Percentiles rank a stretch among this genome's conserved stretches.
phyloP scores from a whole-genome alignment of 805 yeast species.

The Candida sonorensis region DNA sequence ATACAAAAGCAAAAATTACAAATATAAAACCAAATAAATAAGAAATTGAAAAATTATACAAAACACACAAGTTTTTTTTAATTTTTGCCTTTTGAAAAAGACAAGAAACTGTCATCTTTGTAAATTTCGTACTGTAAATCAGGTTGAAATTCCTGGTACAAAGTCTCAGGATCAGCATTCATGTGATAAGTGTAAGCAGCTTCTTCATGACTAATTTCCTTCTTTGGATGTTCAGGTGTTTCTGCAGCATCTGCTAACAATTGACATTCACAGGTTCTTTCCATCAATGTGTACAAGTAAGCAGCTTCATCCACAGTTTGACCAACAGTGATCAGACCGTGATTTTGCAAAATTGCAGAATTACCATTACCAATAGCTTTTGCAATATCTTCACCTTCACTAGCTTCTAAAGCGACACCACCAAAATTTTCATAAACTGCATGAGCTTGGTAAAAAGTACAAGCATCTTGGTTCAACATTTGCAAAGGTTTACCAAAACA shows the following conservation, averaged over 20 bases:
- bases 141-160: conserved; percentile 70
- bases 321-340: conserved; percentile 68
- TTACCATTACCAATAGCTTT: conserved; percentile 52
- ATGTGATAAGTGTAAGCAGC: conserved; percentile 61
- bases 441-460: conserved; percentile 59
- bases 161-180: conserved; percentile 57
- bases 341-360: conserved; percentile 60
- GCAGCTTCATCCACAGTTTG: conserved; percentile 71
- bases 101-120: conserved; percentile 22
- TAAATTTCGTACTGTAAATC: conserved; percentile 48
- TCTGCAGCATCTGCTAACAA: conserved; percentile 50
- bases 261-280: conserved; percentile 60
- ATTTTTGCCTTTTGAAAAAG: conserved; percentile 16
- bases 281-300: conserved; percentile 55
- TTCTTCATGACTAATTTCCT: conserved; percentile 47
- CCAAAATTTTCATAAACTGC: conserved; percentile 65
- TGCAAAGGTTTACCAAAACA: conserved; percentile 62
- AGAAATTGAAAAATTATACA: too few relatives aligned
- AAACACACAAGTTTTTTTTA: conserved; percentile 2
- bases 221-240: conserved; percentile 33
- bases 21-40: too few relatives aligned
- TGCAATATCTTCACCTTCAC: conserved; percentile 60
- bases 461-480: conserved; percentile 76
- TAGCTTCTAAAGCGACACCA: conserved; percentile 66
- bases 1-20: too few relatives aligned